phyloP scores from a whole-genome alignment of 1,284 basidiomycete species.

The Porodaedalea pini region DNA sequence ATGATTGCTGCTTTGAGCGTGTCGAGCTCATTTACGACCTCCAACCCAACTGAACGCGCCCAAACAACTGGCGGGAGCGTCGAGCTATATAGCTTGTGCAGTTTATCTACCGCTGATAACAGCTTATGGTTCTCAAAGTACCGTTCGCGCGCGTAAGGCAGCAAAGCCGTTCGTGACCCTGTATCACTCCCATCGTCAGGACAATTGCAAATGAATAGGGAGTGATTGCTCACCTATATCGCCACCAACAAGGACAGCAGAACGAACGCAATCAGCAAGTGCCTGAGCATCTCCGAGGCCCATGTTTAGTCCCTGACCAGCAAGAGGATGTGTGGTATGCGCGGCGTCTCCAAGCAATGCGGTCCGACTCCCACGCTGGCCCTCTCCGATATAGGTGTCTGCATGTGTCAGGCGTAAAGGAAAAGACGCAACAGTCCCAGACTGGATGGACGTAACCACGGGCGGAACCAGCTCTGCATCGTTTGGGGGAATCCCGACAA shows the following conservation, averaged over 20 bases:
- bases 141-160: slow-evolving; percentile 74
- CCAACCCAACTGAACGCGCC: slow-evolving; percentile 83
- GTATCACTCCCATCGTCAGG: background rate
- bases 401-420: slow-evolving; percentile 88
- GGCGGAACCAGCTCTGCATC: slow-evolving; percentile 73
- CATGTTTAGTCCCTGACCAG: slow-evolving; percentile 94
- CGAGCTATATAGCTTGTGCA: slow-evolving; percentile 80
- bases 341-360: slow-evolving; percentile 95
- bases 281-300: slow-evolving; percentile 84
- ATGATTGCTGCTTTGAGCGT: slow-evolving; percentile 79
- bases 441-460: slow-evolving; percentile 67
- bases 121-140: slow-evolving; percentile 85
- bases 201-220: background rate
- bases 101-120: slow-evolving; percentile 81
- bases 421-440: slow-evolving; percentile 83
- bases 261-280: slow-evolving; percentile 60
- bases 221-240: slow-evolving; percentile 66
- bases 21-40: slow-evolving; percentile 86
- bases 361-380: slow-evolving; percentile 56
- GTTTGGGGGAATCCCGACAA: slow-evolving; percentile 54
- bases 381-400: slow-evolving; percentile 81
- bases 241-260: slow-evolving; percentile 57
- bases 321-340: slow-evolving; percentile 94
- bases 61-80: slow-evolving; percentile 72
- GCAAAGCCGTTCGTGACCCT: slow-evolving; percentile 74